These are phyloP conservation scores for Porodaedalea pini DNA, from an alignment of 1,284 basidiomycete genomes.

Conservation along the genomic window DNA sequence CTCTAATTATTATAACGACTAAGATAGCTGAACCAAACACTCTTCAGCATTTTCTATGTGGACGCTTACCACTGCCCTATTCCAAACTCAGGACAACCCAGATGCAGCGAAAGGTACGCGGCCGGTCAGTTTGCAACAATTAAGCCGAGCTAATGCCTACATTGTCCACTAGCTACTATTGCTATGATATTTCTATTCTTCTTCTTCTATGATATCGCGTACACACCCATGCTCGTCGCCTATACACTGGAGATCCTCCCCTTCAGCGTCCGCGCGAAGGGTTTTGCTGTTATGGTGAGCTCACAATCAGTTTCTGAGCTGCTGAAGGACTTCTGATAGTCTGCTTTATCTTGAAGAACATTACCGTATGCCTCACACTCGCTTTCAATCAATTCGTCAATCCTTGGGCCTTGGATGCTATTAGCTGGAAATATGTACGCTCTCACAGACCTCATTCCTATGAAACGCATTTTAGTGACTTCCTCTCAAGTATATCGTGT, in stretches of 20 bases:
- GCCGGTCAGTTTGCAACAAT: neutral
- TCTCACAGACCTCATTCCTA: neutral
- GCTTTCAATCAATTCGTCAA: conserved; percentile 75
- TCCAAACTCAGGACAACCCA: conserved; percentile 42
- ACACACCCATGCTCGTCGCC: conserved; percentile 69
- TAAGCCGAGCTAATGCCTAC: neutral
- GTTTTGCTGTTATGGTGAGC: conserved; percentile 68
- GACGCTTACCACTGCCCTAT: conserved; percentile 59
- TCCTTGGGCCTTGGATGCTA: conserved; percentile 61
- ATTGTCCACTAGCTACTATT: conserved; percentile 46
- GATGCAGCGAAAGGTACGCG: conserved; percentile 52
- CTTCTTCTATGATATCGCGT: conserved; percentile 67
- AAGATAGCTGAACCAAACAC: no score
- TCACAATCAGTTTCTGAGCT: neutral
- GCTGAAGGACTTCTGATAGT: neutral
- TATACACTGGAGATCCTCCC: conserved; percentile 77
- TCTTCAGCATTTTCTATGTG: conserved; percentile 50
- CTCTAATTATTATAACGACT: neutral
- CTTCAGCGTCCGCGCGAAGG: conserved; percentile 70
- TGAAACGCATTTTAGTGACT: neutral
- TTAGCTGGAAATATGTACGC: conserved; percentile 63
- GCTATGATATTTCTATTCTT: conserved; percentile 71
- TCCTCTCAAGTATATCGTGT: conserved; percentile 46
- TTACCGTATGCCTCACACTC: conserved; percentile 51
- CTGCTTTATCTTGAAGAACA: conserved; percentile 39